phyloP scores from a whole-genome alignment of 768 basidiomycete species.

The Amylocystis lapponica region DNA sequence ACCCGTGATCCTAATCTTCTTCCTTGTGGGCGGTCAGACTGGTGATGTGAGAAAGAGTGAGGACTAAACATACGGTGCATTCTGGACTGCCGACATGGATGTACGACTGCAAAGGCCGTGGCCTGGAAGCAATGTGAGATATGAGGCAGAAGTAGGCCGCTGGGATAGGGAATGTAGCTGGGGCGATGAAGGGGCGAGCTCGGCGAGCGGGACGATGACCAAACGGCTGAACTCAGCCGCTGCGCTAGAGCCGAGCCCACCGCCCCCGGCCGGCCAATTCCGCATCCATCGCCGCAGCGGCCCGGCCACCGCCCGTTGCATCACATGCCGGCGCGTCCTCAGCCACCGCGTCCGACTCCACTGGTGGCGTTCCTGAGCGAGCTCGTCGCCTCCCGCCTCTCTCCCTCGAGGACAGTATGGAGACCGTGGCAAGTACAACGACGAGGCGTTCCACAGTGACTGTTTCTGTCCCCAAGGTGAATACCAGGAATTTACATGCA shows the following conservation, averaged over 20 bases:
- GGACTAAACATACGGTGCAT: no score
- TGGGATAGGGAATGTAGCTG: background rate
- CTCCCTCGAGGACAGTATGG: slow-evolving; percentile 2
- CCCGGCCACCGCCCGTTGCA: background rate
- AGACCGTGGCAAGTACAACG: background rate
- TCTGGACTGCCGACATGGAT: no score
- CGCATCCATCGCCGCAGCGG: background rate
- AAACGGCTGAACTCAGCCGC: slow-evolving; percentile 2
- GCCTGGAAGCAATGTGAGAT: background rate
- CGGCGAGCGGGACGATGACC: no score
- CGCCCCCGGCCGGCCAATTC: background rate
- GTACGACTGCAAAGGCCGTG: background rate
- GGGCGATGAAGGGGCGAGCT: background rate
- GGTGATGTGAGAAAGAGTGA: background rate
- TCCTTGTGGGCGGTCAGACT: slow-evolving; percentile 27
- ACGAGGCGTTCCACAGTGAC: background rate
- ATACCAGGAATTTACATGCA: background rate
- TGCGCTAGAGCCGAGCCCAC: background rate
- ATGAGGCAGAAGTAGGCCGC: background rate
- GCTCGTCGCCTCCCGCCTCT: background rate
- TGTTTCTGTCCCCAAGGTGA: background rate
- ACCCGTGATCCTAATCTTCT: slow-evolving; percentile 82
- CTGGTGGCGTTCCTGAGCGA: background rate
- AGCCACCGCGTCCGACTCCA: background rate
- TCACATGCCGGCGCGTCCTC: background rate